Evolutionary conservation across 768 basidiomycete species (phyloP), one percentile per base, ranked within the genome.

Genomic region (Hypsizygus marmoreus): DNA sequence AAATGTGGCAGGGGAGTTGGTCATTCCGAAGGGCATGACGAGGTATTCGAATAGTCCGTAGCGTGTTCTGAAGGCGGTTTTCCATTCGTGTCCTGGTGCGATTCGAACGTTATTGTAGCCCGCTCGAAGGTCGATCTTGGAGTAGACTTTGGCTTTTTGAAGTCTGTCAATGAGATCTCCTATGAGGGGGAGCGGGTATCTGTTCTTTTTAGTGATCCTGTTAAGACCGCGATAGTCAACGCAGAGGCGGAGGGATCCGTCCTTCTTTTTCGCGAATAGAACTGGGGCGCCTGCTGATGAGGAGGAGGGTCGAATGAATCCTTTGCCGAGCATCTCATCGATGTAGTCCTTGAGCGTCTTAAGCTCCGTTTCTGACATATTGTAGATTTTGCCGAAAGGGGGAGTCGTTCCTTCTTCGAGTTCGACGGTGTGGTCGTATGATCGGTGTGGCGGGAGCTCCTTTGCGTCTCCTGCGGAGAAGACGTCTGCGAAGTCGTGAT

Each of bases 21-120:
- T n/a, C n/a, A n/a, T n/a, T n/a, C 45, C 67, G 31, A 68, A 66
- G 7, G 66, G 65, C 56, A 73, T 68, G 13, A 76, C 67, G 2
- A 60, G 51, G 39, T 54, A 69, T 57, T 76, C 62, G 43, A 67
- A 75, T 4, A 54, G 56, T 0, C 73, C 61, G 26, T 64, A 64
- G 14, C 53, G 52, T 9, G 67, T 71, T 2, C 54, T 20, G 56
- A 75, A 75, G 0, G 65, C 71, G 1, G 72, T 74, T 47, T 75
- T 76, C 65, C 64, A 68, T 56, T 74, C 60, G 35, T 74, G 57
- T 1, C 69, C 69, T 11, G 62, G 55, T 4, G 56, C 53, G 30
- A 76, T 66, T 0, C 63, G 51, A n/a, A 76, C 44, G 3, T 63
- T 61, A 43, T 68, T 60, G 43, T 66, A 76, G 1, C 64, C 64